phyloP scores from a whole-genome alignment of 768 basidiomycete genomes.

The Termitomyces sp. region DNA sequence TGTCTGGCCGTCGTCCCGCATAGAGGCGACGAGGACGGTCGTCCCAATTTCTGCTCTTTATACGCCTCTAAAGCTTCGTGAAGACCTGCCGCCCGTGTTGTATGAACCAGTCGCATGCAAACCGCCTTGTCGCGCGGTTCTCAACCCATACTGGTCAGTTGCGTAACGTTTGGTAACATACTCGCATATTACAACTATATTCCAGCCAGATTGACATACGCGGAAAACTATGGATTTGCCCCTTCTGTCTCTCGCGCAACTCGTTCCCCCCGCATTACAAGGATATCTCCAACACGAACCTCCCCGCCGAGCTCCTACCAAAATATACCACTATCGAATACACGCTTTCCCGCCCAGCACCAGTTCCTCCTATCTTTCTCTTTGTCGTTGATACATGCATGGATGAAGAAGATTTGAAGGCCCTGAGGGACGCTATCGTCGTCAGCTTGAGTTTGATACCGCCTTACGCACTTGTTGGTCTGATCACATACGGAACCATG shows the following conservation, averaged over 20 bases:
- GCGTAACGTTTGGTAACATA: conserved; percentile 4
- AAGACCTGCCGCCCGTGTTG: conserved; percentile 92
- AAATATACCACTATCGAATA: conserved; percentile 99
- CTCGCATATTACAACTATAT: neutral
- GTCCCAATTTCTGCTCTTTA: conserved; percentile 99
- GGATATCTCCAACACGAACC: conserved; percentile 95
- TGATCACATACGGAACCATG: conserved; percentile 98
- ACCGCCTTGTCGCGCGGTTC: conserved; percentile 92
- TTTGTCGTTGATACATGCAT: conserved; percentile 98
- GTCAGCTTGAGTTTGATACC: conserved; percentile 92
- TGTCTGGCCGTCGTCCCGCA: conserved; percentile 96
- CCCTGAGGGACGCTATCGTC: conserved; percentile 90
- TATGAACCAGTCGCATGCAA: conserved; percentile 99
- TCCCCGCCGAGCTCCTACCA: conserved; percentile 93
- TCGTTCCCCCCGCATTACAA: conserved; percentile 99
- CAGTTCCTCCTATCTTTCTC: conserved; percentile 93
- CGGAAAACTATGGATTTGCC: conserved; percentile 99
- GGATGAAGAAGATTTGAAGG: conserved; percentile 94
- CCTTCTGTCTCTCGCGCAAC: conserved; percentile 96
- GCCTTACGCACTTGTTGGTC: conserved; percentile 89
- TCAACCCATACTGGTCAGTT: conserved; percentile 94
- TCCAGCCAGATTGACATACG: conserved; percentile 96
- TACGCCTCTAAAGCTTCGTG: conserved; percentile 89
- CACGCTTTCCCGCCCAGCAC: conserved; percentile 89
- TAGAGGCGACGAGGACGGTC: conserved; percentile 96